Evolutionary conservation across 345 rosid genomes (phyloP), one percentile per base, ranked within the genome.

Genomic region (Cardamine resedifolia): DNA sequence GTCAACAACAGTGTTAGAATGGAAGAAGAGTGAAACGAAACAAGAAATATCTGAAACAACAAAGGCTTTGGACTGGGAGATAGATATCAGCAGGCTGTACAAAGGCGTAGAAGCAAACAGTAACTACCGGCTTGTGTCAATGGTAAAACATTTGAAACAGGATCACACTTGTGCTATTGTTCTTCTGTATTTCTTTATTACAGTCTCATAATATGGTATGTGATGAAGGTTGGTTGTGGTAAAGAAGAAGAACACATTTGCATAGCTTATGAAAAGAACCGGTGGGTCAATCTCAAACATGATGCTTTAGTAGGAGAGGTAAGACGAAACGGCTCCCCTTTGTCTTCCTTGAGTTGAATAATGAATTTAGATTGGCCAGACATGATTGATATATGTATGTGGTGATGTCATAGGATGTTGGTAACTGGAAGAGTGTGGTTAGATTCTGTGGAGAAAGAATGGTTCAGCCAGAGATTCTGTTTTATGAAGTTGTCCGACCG

Each of bases 201-300:
- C n/a, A n/a, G n/a, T n/a, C n/a, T n/a, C n/a, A n/a, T 31, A 38
- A 61, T 3, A 26, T 38, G 51, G 4, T n/a, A 12, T 38, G 8
- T 53, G 50, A 21, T 72, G 62, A 70, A 72, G 76, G 69, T 72
- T 28, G 33, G 64, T 52, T 53, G 53, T 30, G 10, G 15, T 52
- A 56, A 53, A 28, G 39, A 33, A 20, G 26, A 58, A 30, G 63
- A 72, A 41, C 50, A 63, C 55, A 11, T 15, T 21, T 39, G 44
- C 45, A 0, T 69, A 20, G 65, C 24, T 49, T 71, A 50, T 59
- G 50, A 26, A 33, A 27, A 60, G 10, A 59, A 36, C 1, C 18
- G 59, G 4, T 71, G 75, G 75, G 60, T 71, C 52, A 55, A 18
- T 68, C 52, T 53, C 41, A 49, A n/a, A 27, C 51, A 5, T 26